Evolutionary conservation across 2,329 filamentous ascomycete genomes (phyloP).

Genomic region (Teratosphaeria destructans): DNA sequence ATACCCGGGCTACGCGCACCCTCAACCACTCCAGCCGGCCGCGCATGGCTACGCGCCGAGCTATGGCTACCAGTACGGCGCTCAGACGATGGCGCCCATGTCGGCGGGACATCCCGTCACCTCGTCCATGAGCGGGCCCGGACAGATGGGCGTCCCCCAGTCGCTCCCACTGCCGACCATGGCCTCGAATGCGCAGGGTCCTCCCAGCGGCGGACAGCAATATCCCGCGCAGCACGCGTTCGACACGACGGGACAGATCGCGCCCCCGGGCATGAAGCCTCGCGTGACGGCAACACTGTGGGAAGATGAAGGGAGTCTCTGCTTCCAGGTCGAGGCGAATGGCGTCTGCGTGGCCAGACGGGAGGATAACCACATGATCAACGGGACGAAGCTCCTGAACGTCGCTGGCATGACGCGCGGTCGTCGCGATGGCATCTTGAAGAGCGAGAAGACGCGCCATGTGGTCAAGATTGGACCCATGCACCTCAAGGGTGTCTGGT

Average conservation of each 20-base stretch:
- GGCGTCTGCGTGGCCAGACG: slow-evolving; percentile 90
- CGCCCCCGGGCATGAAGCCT: slow-evolving; percentile 90
- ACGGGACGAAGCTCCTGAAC: slow-evolving; percentile 92
- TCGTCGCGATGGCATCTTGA: slow-evolving; percentile 87
- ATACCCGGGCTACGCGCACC: slow-evolving; percentile 57
- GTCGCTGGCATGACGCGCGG: slow-evolving; percentile 97
- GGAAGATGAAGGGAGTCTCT: slow-evolving; percentile 96
- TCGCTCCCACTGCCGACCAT: slow-evolving; percentile 49
- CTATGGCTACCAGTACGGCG: slow-evolving; percentile 56
- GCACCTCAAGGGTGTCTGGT: slow-evolving; percentile 98
- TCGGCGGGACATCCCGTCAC: slow-evolving; percentile 57
- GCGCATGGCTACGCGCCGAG: slow-evolving; percentile 46
- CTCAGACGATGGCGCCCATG: slow-evolving; percentile 62
- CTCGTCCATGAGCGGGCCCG: slow-evolving; percentile 55
- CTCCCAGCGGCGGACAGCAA: slow-evolving; percentile 10
- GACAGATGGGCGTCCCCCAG: slow-evolving; percentile 51
- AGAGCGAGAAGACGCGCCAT: slow-evolving; percentile 93
- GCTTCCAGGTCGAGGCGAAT: slow-evolving; percentile 93
- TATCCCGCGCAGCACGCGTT: slow-evolving; percentile 36
- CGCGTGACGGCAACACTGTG: slow-evolving; percentile 91
- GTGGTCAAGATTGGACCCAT: slow-evolving; percentile 98
- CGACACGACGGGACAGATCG: slow-evolving; percentile 85
- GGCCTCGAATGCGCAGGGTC: slow-evolving; percentile 12
- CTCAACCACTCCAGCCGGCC: slow-evolving; percentile 45
- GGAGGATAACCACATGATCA: slow-evolving; percentile 99